Evolutionary conservation across 164 flowering plant species (phyloP), one percentile per base, ranked within the genome.

Genomic region (Liquidambar formosana): DNA sequence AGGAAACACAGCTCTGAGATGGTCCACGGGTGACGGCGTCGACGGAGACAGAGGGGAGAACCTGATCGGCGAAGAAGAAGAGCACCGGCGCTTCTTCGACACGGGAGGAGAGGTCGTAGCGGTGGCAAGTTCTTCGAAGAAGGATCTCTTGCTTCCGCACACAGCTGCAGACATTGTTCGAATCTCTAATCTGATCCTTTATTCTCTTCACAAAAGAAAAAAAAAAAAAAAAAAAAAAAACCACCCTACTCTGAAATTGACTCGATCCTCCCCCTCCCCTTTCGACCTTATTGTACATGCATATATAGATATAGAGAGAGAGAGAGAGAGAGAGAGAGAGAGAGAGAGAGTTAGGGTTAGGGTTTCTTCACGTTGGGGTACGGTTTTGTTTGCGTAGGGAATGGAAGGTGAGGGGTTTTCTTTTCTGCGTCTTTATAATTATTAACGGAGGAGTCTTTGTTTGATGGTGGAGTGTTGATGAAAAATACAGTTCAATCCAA

Each of bases 81-180:
- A 73, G 60, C 79, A 75, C 14, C 88, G 87, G 47, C 77, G 51
- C 78, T 71, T 76, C 76, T 88, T 86, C 57, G 84, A 69, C 12
- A 71, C 69, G 18, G 83, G 82, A 47, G 84, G 78, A 11, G 89
- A 70, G 9, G 75, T 49, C 25, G 84, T 71, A 15, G 61, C 15
- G 23, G 84, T 71, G 11, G 61, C 21, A 28, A 75, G 72, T n/a
- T 82, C 88, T 43, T 83, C 88, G 63, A 82, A 81, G 71, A 79
- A 81, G 6, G 84, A 79, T 72, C 88, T 79, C 86, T 84, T 86
- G 65, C 81, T 78, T 26, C 88, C 84, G 53, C 84, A 80, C 54
- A 78, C 79, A 10, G 70, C 77, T 15, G 82, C 82, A 71, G 83
- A 80, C 85, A 84, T 84, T 62, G 43, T 71, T 57, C n/a, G 19